Conservation (phyloP, 352 stramenopile species). For the Phytophthora fragariaefolia region DNA sequence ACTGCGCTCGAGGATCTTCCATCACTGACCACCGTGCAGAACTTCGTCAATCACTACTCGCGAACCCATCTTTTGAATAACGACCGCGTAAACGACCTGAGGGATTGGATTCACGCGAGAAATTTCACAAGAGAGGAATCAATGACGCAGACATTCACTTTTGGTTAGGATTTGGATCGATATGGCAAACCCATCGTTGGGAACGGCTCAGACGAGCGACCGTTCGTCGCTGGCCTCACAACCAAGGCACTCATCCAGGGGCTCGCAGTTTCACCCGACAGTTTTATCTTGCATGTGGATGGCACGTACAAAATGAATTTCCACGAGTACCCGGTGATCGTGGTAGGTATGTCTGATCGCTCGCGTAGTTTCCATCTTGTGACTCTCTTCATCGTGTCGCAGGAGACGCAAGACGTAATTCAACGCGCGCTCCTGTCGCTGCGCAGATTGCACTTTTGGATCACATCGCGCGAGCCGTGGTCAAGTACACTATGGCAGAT, state of each 20-base stretch:
- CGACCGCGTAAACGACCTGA: background rate
- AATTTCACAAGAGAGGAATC: background rate
- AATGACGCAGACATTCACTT: constrained; percentile 1
- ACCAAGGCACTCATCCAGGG: constrained; percentile 2
- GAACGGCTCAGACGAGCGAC: background rate
- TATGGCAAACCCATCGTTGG: background rate
- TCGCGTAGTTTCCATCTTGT: background rate
- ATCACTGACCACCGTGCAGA: background rate
- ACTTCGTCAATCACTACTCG: background rate
- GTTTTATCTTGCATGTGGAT: constrained; percentile 2
- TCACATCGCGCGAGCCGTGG: background rate
- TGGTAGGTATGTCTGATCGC: background rate
- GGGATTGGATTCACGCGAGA: background rate
- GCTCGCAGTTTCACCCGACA: background rate
- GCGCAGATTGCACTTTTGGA: background rate
- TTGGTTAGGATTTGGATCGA: background rate
- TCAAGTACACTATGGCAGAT: constrained; percentile 24
- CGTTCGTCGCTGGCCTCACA: background rate
- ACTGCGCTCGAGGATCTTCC: background rate
- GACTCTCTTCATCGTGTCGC: background rate
- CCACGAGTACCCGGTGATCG: background rate
- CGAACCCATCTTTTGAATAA: background rate
- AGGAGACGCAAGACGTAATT: background rate
- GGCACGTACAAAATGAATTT: constrained; percentile 2
- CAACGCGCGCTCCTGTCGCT: constrained; percentile 1